Conservation (phyloP, 176 grass and related monocot genomes). For the Hsuehochloa calcarea region DNA sequence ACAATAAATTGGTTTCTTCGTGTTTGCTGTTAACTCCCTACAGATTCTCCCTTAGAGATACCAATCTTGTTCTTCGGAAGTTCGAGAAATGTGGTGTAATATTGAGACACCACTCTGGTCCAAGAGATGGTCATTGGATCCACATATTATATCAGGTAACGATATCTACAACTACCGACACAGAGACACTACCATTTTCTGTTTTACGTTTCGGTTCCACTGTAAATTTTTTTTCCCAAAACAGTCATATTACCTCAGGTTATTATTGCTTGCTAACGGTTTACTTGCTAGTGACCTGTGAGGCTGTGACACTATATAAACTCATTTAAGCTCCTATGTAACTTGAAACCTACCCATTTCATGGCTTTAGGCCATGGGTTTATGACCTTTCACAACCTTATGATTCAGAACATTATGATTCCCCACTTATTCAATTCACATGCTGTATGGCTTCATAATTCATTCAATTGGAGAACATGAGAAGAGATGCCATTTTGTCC, state of each 20-base stretch:
- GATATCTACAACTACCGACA: neutral
- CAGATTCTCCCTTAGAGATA: constrained; percentile 70
- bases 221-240: neutral
- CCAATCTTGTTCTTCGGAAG: constrained; percentile 74
- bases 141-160: constrained; percentile 93
- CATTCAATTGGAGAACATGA: neutral
- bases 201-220: neutral
- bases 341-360: neutral
- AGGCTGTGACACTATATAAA: neutral
- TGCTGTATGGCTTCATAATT: neutral
- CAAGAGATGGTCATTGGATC: constrained; percentile 88
- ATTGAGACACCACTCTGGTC: constrained; percentile 69
- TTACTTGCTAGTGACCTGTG: neutral
- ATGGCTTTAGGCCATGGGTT: neutral
- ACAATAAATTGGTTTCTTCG: constrained; percentile 12
- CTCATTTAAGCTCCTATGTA: neutral
- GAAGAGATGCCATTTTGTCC: neutral
- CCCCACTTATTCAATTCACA: neutral
- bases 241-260: neutral
- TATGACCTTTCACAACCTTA: neutral
- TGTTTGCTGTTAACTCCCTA: neutral
- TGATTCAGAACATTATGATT: neutral
- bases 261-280: neutral
- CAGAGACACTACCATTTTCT: neutral
- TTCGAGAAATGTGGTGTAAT: constrained; percentile 94